Evolutionary conservation across 768 basidiomycete genomes (phyloP).

Genomic region (Porpolomopsis calyptriformis): DNA sequence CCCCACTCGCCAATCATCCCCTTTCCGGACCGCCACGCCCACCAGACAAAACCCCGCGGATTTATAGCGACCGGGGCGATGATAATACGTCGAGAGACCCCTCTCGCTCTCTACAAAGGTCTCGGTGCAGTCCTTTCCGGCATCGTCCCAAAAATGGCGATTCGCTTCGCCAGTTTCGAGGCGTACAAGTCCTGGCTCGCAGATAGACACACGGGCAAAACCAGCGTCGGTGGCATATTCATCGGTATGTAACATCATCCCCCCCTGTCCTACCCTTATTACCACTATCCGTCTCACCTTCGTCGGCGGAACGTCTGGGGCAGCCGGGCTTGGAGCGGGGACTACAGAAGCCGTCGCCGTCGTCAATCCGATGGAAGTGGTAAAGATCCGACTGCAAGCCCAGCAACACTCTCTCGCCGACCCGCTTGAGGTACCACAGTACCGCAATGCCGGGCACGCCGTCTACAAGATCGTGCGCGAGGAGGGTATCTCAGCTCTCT

Average conservation of each 20-base stretch:
- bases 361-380: conserved; percentile 98
- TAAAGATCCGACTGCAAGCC: conserved; percentile 96
- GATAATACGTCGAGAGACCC: conserved; percentile 86
- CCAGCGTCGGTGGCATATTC: conserved; percentile 73
- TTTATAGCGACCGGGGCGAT: conserved; percentile 85
- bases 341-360: conserved; percentile 91
- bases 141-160: conserved; percentile 99
- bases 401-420: conserved; percentile 96
- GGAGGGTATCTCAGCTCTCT: conserved; percentile 76
- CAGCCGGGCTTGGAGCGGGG: conserved; percentile 91
- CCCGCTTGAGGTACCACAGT: conserved; percentile 85
- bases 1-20: conserved; percentile 6
- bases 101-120: conserved; percentile 94
- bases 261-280: too few species aligned
- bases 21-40: too few species aligned
- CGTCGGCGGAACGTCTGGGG: too few species aligned
- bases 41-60: conserved; percentile 87
- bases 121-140: conserved; percentile 93
- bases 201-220: conserved; percentile 67
- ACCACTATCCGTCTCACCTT: too few species aligned
- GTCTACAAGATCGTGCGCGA: conserved; percentile 90
- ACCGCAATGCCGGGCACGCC: conserved; percentile 94
- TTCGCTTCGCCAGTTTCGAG: conserved; percentile 97
- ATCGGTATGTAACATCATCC: conserved; percentile 45
- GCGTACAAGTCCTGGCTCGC: conserved; percentile 80